Conservation (phyloP, 768 basidiomycete genomes). For the Lactarius vividus region DNA sequence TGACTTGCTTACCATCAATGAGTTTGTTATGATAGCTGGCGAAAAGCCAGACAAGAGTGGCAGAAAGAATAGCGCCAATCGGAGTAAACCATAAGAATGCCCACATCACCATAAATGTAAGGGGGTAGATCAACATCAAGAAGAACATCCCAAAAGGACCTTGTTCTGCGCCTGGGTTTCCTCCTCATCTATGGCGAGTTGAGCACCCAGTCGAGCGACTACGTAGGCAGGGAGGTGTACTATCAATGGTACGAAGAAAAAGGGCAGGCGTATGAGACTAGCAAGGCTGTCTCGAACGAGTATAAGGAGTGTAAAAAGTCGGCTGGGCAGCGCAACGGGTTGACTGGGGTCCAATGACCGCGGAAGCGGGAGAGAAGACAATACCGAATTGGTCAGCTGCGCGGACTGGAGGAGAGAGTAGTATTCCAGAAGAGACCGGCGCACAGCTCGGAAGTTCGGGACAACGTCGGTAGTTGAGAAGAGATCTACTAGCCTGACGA, state of each 20-base stretch:
- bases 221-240: slow-evolving; percentile 84
- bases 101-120: slow-evolving; percentile 86
- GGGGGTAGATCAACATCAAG: slow-evolving; percentile 74
- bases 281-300: slow-evolving; percentile 77
- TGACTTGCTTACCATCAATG: slow-evolving; percentile 68
- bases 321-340: slow-evolving; percentile 72
- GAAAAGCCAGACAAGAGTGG: slow-evolving; percentile 66
- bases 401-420: slow-evolving; percentile 82
- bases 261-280: slow-evolving; percentile 72
- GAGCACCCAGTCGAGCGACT: slow-evolving; percentile 72
- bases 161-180: slow-evolving; percentile 98
- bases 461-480: slow-evolving; percentile 69
- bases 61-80: slow-evolving; percentile 70
- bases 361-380: slow-evolving; percentile 83
- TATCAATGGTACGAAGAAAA: slow-evolving; percentile 84
- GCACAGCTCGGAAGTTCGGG: slow-evolving; percentile 57
- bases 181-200: slow-evolving; percentile 79
- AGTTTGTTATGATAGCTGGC: slow-evolving; percentile 82
- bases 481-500: slow-evolving; percentile 76
- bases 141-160: slow-evolving; percentile 77
- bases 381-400: slow-evolving; percentile 78
- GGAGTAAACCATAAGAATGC: slow-evolving; percentile 74
- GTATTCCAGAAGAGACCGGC: slow-evolving; percentile 76
- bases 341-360: slow-evolving; percentile 75
- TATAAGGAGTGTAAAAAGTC: slow-evolving; percentile 73